Percentiles rank a stretch among this genome's conserved stretches.
Conservation (phyloP, 177 flowering plant species). For the Vitis hybrid region DNA sequence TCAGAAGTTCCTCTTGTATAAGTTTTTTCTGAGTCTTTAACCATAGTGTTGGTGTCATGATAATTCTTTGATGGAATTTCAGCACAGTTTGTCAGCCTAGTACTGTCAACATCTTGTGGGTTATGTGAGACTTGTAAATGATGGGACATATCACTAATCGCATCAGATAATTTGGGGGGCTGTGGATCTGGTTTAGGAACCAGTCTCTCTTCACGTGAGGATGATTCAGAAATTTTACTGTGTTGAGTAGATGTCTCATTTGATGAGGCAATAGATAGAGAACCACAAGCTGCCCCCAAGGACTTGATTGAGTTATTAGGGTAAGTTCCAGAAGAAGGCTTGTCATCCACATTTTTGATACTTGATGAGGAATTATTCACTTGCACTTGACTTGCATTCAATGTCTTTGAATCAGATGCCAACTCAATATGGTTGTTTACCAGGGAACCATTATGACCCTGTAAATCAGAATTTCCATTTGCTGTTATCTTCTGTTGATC, state of each 20-base stretch:
- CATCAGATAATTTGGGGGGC: slow-evolving; percentile 22
- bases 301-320: slow-evolving; percentile 23
- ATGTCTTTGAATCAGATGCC: slow-evolving; percentile 22
- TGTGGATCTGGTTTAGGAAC: slow-evolving; percentile 20
- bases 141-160: slow-evolving; percentile 14
- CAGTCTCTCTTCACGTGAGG: slow-evolving; percentile 20
- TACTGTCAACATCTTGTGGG: slow-evolving; percentile 14
- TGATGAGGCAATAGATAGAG: slow-evolving; percentile 17
- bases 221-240: slow-evolving; percentile 15
- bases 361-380: slow-evolving; percentile 19
- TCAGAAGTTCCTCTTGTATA: slow-evolving; percentile 22
- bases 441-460: slow-evolving; percentile 21
- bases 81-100: slow-evolving; percentile 15
- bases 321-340: slow-evolving; percentile 19
- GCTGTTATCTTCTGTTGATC: slow-evolving; percentile 42
- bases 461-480: slow-evolving; percentile 38
- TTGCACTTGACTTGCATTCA: slow-evolving; percentile 23
- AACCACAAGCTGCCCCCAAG: slow-evolving; percentile 16
- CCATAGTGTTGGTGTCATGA: slow-evolving; percentile 14
- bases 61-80: slow-evolving; percentile 23
- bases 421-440: slow-evolving; percentile 17
- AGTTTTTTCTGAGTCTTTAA: slow-evolving; percentile 16
- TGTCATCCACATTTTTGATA: slow-evolving; percentile 25
- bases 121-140: slow-evolving; percentile 20
- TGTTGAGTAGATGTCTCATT: slow-evolving; percentile 30